phyloP scores from a whole-genome alignment of 768 basidiomycete species.

The Boletus subparvulus region DNA sequence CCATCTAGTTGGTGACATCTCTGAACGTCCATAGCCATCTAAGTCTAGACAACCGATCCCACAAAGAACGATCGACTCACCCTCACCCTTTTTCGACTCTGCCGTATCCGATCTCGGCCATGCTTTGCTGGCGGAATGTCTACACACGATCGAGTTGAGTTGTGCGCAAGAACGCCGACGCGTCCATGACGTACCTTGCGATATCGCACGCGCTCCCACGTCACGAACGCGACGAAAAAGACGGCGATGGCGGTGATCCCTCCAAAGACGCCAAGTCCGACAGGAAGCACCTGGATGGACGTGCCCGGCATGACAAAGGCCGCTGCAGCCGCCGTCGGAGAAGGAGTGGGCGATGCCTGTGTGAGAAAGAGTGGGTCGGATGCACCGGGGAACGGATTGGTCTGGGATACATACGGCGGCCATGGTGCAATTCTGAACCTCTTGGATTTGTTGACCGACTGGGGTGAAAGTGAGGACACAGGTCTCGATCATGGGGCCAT shows the following conservation, averaged over 20 bases:
- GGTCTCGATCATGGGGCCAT: conserved; percentile 54
- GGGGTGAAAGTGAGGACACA: conserved; percentile 59
- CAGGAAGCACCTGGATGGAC: conserved; percentile 70
- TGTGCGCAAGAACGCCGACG: not conserved
- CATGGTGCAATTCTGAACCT: conserved; percentile 54
- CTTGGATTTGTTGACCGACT: conserved; percentile 50
- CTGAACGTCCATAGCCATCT: not conserved
- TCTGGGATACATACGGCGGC: conserved; percentile 14
- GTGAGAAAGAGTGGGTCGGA: not conserved
- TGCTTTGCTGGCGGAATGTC: conserved; percentile 74
- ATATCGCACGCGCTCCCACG: conserved; percentile 84
- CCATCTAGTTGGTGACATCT: not conserved
- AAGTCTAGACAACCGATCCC: not conserved
- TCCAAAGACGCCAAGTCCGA: conserved; percentile 81
- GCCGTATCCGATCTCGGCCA: conserved; percentile 73
- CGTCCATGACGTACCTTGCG: conserved; percentile 57
- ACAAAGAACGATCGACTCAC: conserved; percentile 13
- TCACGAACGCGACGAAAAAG: conserved; percentile 79
- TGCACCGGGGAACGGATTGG: not conserved
- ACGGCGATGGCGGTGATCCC: conserved; percentile 84
- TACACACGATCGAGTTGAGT: conserved; percentile 29
- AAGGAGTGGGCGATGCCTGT: conserved; percentile 29
- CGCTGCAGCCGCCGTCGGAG: conserved; percentile 27
- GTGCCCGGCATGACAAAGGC: conserved; percentile 71
- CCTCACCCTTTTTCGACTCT: conserved; percentile 36